phyloP scores from a whole-genome alignment of 2,329 filamentous ascomycete species.

The Ophiostoma sp. region DNA sequence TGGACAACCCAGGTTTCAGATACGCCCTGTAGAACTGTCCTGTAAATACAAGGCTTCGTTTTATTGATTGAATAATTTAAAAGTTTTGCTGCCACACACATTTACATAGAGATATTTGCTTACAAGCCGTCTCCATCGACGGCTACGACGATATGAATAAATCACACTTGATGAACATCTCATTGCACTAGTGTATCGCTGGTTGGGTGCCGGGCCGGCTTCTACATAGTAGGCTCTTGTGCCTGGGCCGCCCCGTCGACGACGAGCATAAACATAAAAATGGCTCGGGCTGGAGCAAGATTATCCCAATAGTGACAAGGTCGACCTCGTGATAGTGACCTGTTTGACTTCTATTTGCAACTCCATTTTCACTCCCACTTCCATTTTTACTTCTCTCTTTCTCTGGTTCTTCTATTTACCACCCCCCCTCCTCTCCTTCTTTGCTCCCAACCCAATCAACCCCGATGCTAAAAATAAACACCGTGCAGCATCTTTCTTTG shows the following conservation, averaged over 20 bases:
- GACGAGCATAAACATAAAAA: background rate
- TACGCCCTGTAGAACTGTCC: constrained; percentile 25
- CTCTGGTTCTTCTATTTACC: background rate
- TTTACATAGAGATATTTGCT: background rate
- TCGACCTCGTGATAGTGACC: background rate
- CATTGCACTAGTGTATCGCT: no score
- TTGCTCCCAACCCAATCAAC: background rate
- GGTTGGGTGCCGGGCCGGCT: background rate
- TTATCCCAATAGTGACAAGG: background rate
- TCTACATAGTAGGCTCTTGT: background rate
- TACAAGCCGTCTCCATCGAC: background rate
- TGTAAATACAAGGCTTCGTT: background rate
- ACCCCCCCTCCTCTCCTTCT: background rate
- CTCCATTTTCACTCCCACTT: background rate
- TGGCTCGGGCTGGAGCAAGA: background rate
- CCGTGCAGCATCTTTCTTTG: background rate
- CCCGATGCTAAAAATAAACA: background rate
- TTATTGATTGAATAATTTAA: background rate
- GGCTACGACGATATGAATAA: background rate
- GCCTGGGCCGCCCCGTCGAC: background rate
- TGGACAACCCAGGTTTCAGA: constrained; percentile 31
- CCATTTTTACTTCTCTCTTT: background rate
- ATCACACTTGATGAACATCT: no score
- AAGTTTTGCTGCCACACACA: background rate
- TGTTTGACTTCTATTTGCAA: background rate